Evolutionary conservation across 768 basidiomycete species (phyloP).

Genomic region (Gloeostereum incarnatum): DNA sequence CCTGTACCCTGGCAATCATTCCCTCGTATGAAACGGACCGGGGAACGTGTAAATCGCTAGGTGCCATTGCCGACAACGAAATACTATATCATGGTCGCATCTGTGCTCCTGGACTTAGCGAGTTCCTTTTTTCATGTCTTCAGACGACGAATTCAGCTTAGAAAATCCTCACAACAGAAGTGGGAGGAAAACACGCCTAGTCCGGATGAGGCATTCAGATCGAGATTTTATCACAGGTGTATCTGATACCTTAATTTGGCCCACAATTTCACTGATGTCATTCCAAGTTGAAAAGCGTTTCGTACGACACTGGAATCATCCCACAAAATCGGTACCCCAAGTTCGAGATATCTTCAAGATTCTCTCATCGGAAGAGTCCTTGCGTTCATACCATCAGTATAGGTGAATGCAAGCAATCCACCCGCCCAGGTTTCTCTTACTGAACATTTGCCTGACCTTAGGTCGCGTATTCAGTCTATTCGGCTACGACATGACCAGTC

Average conservation of each 20-base stretch:
- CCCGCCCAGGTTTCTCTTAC: background rate
- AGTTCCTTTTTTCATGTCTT: too few species aligned
- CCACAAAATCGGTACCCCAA: conserved; percentile 37
- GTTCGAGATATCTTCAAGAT: conserved; percentile 44
- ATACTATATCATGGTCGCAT: too few species aligned
- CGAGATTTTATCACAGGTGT: conserved; percentile 30
- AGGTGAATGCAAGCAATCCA: conserved; percentile 4
- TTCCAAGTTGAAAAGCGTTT: conserved; percentile 40
- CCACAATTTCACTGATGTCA: background rate
- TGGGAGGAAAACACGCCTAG: conserved; percentile 32
- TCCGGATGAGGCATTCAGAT: conserved; percentile 24
- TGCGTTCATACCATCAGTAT: conserved; percentile 42
- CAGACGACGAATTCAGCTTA: conserved; percentile 33
- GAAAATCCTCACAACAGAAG: conserved; percentile 31
- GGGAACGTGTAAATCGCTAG: conserved; percentile 16
- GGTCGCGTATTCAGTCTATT: conserved; percentile 3
- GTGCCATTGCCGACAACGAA: too few species aligned
- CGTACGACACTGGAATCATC: conserved; percentile 45
- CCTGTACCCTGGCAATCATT: too few species aligned
- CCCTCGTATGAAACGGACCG: conserved; percentile 1
- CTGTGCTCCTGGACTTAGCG: too few species aligned
- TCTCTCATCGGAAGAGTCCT: conserved; percentile 31
- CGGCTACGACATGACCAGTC: too few species aligned
- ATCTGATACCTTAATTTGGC: conserved; percentile 7
- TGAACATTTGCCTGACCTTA: background rate